These are phyloP conservation scores for Solanum dulcamara DNA, from an alignment of 257 asterid species.

Conservation along the genomic window DNA sequence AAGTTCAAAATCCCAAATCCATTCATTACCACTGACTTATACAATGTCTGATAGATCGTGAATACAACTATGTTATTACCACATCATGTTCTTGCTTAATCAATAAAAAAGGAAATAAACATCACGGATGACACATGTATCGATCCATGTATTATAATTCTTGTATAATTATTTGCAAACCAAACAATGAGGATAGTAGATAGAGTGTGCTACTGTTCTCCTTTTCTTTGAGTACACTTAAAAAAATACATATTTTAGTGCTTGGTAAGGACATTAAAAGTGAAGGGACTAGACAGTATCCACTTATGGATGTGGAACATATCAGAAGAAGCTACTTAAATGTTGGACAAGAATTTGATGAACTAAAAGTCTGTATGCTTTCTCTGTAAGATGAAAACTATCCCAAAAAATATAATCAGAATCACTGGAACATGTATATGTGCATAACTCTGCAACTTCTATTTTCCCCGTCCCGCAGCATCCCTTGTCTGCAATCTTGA, in stretches of 20 bases:
- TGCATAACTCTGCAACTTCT: slow-evolving; percentile 2
- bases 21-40: slow-evolving; percentile 18
- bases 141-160: background rate
- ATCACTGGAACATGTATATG: background rate
- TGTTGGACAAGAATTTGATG: background rate
- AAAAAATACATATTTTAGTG: background rate
- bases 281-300: background rate
- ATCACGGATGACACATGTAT: background rate
- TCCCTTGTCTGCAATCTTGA: background rate
- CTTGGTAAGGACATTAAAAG: background rate
- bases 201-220: background rate
- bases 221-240: background rate
- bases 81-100: background rate
- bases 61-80: background rate
- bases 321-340: background rate
- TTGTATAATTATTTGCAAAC: background rate
- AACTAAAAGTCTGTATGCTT: background rate
- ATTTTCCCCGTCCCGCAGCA: slow-evolving; percentile 5
- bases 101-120: background rate
- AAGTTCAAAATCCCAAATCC: slow-evolving; percentile 56
- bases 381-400: slow-evolving; percentile 4
- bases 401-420: slow-evolving; percentile 5
- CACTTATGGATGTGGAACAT: background rate
- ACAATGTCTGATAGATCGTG: background rate
- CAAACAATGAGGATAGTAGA: background rate